Evolutionary conservation across 2,329 filamentous ascomycete genomes (phyloP).

Genomic region (Curvularia verruculosa): DNA sequence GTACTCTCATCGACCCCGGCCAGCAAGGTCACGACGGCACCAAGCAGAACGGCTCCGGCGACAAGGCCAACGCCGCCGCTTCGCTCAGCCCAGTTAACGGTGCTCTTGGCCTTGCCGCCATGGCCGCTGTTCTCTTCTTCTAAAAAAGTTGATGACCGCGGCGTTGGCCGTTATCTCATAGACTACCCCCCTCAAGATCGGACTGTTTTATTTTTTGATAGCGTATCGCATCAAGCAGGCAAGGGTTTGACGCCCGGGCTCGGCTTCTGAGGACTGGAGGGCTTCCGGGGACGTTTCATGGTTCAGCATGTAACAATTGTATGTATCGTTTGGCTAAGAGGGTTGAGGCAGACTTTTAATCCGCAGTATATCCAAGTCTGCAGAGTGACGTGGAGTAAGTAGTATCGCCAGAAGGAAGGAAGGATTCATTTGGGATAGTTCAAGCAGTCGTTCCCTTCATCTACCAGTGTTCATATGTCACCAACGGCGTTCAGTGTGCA

Average conservation of each 20-base stretch:
- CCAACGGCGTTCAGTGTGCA: not conserved
- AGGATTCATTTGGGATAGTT: constrained; percentile 33
- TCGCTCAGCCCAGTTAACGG: constrained; percentile 50
- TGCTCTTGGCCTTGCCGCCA: constrained; percentile 54
- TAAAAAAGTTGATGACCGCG: constrained; percentile 48
- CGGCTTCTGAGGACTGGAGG: constrained; percentile 33
- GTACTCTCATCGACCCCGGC: constrained; percentile 47
- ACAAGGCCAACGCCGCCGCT: constrained; percentile 47
- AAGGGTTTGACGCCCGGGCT: constrained; percentile 32
- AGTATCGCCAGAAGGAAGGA: constrained; percentile 28
- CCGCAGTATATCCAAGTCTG: constrained; percentile 36
- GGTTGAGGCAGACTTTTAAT: constrained; percentile 44
- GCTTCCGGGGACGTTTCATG: constrained; percentile 34
- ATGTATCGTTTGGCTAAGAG: constrained; percentile 46
- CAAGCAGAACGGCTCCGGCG: constrained; percentile 32
- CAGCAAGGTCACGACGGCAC: constrained; percentile 45
- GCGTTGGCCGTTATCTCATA: constrained; percentile 49
- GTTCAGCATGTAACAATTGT: constrained; percentile 42
- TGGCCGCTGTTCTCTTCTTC: constrained; percentile 56
- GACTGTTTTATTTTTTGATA: constrained; percentile 43
- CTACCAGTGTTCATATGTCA: constrained; percentile 7
- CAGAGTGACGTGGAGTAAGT: constrained; percentile 21
- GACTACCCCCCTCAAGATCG: constrained; percentile 46
- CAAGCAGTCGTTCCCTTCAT: constrained; percentile 38
- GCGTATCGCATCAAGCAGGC: constrained; percentile 38